Evolutionary conservation across 176 grass and related monocot species (phyloP).

Genomic region (Coix lacrymajobi): DNA sequence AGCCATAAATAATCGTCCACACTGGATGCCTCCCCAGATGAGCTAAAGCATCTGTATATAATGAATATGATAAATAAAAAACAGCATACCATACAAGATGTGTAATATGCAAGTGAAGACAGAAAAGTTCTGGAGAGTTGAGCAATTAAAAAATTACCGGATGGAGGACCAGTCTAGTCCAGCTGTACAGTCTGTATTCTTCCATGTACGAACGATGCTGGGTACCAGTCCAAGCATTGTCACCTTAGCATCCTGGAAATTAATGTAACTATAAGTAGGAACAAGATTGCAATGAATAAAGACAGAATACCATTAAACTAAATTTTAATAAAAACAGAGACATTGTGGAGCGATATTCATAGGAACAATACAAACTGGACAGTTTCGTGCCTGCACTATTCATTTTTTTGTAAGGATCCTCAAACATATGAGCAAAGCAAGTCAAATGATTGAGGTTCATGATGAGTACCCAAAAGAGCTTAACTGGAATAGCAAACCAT

Average conservation of each 20-base stretch:
- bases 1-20: conserved; percentile 98
- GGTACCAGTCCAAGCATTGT: conserved; percentile 98
- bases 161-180: conserved; percentile 86
- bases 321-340: neutral
- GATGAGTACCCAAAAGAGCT: neutral
- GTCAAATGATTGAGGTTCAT: neutral
- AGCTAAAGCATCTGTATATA: conserved; percentile 86
- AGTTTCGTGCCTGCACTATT: conserved; percentile 10
- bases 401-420: neutral
- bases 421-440: neutral
- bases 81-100: conserved; percentile 24
- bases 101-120: neutral
- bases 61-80: conserved; percentile 6
- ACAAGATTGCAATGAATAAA: neutral
- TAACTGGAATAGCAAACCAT: neutral
- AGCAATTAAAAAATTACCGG: conserved; percentile 43
- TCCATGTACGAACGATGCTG: conserved; percentile 92
- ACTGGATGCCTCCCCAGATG: conserved; percentile 90
- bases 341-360: neutral
- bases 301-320: neutral
- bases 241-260: conserved; percentile 82
- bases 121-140: neutral
- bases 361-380: conserved; percentile 3
- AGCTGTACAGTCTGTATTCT: conserved; percentile 70
- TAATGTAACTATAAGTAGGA: neutral